Conservation (phyloP, 352 stramenopile species). For the Globisporangium ultimum region DNA sequence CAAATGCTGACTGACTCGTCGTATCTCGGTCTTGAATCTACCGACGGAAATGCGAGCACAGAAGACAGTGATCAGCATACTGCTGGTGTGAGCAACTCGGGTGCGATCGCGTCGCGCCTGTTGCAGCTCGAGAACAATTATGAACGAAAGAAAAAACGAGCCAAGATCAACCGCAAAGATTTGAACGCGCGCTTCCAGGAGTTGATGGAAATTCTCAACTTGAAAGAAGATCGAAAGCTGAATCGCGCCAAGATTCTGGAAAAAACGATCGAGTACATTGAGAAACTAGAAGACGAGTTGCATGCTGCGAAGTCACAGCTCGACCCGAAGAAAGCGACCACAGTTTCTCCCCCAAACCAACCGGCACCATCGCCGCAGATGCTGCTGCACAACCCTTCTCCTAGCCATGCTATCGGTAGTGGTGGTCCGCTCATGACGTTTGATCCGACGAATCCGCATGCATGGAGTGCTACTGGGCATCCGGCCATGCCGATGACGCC, state of each 20-base stretch:
- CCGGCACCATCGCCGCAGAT: conserved; percentile 3
- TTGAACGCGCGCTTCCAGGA: conserved; percentile 65
- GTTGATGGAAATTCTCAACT: conserved; percentile 56
- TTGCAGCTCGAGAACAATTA: conserved; percentile 66
- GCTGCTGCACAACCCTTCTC: background rate
- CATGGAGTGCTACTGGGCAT: conserved; percentile 18
- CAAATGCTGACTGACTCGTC: conserved; percentile 12
- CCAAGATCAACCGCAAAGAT: conserved; percentile 68
- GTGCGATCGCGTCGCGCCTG: conserved; percentile 21
- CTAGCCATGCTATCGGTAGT: conserved; percentile 1
- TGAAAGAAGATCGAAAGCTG: conserved; percentile 61
- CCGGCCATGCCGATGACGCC: conserved; percentile 19
- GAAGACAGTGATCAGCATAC: conserved; percentile 6
- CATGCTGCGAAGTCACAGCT: conserved; percentile 16
- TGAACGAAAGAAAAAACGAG: conserved; percentile 67
- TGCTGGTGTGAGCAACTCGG: background rate
- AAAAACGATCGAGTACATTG: conserved; percentile 58
- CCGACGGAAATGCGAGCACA: background rate
- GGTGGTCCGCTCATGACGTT: conserved; percentile 20
- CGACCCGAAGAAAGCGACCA: conserved; percentile 11
- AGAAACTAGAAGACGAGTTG: conserved; percentile 44
- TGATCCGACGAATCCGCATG: conserved; percentile 14
- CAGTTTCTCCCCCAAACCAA: background rate
- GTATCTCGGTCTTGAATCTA: conserved; percentile 10
- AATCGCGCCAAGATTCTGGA: conserved; percentile 69